These are phyloP conservation scores for Plenodomus tracheiphilus DNA, from an alignment of 2,329 filamentous ascomycete species.

Conservation along the genomic window DNA sequence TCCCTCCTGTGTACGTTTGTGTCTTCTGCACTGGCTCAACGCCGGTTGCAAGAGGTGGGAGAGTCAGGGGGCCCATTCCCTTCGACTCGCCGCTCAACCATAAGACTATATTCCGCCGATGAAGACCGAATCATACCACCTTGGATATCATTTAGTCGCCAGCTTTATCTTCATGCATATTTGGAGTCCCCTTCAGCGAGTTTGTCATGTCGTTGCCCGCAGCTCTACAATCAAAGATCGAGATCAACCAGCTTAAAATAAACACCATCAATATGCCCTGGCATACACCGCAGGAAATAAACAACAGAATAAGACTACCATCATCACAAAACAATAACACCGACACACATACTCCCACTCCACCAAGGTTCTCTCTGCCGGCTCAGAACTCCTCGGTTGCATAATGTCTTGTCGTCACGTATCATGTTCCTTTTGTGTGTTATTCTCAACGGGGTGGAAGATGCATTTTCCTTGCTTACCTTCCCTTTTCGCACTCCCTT, in stretches of 20 bases:
- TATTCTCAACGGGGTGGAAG: not conserved
- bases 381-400: not conserved
- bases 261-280: not conserved
- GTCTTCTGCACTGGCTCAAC: slow-evolving; percentile 44
- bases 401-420: not conserved
- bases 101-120: slow-evolving; percentile 5
- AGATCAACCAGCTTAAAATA: not conserved
- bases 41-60: slow-evolving; percentile 12
- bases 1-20: slow-evolving; percentile 48
- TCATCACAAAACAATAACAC: not conserved
- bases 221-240: not conserved
- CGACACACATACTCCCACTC: not conserved
- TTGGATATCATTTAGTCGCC: not conserved
- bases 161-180: not conserved
- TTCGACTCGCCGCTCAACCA: slow-evolving; percentile 8
- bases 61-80: slow-evolving; percentile 10
- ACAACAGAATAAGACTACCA: not conserved
- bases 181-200: not conserved
- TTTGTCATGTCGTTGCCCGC: not conserved
- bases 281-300: not conserved
- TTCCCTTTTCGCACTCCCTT: not conserved
- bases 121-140: not conserved
- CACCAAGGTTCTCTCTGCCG: not conserved
- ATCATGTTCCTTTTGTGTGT: not conserved
- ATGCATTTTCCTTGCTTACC: not conserved